Conservation (phyloP, 202 grass and related monocot genomes). For the Hordeum pubiflorum region DNA sequence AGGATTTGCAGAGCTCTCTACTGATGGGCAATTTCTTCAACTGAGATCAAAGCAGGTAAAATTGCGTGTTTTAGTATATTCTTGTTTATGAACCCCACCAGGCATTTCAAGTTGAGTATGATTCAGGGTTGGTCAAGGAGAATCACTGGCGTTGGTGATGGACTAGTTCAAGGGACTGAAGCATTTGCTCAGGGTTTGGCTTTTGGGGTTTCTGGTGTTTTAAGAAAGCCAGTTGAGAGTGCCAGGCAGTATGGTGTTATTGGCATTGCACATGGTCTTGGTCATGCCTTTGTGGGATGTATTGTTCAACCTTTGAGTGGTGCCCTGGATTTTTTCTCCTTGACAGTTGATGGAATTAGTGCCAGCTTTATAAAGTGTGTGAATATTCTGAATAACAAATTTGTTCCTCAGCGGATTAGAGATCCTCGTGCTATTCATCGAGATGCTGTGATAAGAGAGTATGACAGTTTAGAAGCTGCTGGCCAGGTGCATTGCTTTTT, state of each 20-base stretch:
- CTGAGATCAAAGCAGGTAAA: slow-evolving; percentile 89
- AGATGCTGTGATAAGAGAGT: slow-evolving; percentile 84
- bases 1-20: slow-evolving; percentile 98
- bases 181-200: slow-evolving; percentile 93
- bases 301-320: slow-evolving; percentile 95
- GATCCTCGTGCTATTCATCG: slow-evolving; percentile 75
- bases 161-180: slow-evolving; percentile 86
- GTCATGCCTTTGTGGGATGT: slow-evolving; percentile 89
- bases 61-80: slow-evolving; percentile 19
- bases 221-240: slow-evolving; percentile 94
- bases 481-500: slow-evolving; percentile 63
- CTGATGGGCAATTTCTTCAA: slow-evolving; percentile 91
- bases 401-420: slow-evolving; percentile 56
- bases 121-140: slow-evolving; percentile 83
- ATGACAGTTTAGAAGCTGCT: slow-evolving; percentile 57
- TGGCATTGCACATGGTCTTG: slow-evolving; percentile 88
- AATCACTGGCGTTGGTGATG: slow-evolving; percentile 89
- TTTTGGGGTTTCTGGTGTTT: slow-evolving; percentile 93
- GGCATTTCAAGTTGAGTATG: slow-evolving; percentile 26
- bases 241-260: slow-evolving; percentile 76
- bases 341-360: slow-evolving; percentile 85
- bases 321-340: slow-evolving; percentile 78
- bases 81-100: slow-evolving; percentile 5
- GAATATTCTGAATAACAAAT: slow-evolving; percentile 87
- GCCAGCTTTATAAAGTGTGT: slow-evolving; percentile 85